Evolutionary conservation across 2,329 filamentous ascomycete genomes (phyloP).

Genomic region (Helotiales sp.): DNA sequence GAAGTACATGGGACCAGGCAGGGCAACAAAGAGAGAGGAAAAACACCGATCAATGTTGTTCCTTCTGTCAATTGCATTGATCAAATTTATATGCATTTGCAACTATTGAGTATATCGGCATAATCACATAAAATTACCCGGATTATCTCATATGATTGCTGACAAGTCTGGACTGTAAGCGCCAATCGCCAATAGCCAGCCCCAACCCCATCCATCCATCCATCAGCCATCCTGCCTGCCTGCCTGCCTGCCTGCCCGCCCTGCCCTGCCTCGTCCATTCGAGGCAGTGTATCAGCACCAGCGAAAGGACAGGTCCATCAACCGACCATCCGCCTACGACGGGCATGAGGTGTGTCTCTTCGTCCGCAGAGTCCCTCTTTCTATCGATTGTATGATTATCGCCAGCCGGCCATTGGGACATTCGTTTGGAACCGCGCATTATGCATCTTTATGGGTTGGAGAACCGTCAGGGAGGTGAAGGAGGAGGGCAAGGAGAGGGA

Average conservation of each 20-base stretch:
- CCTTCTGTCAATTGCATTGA: neutral
- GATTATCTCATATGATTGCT: neutral
- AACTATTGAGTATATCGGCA: constrained; percentile 1
- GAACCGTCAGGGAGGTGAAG: neutral
- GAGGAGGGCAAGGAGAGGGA: neutral
- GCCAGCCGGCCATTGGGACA: neutral
- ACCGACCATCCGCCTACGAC: neutral
- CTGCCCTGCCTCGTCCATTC: neutral
- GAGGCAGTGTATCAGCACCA: constrained; percentile 1
- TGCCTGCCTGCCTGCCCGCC: constrained; percentile 6
- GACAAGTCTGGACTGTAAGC: neutral
- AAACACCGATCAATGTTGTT: neutral
- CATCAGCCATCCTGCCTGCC: neutral
- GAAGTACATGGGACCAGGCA: neutral
- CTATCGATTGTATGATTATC: constrained; percentile 8
- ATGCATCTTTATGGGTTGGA: constrained; percentile 7
- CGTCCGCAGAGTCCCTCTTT: neutral
- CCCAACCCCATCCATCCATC: neutral
- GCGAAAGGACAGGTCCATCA: neutral
- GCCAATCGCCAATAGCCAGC: too few species aligned
- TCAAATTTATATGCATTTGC: neutral
- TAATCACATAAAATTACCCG: neutral
- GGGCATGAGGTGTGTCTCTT: neutral
- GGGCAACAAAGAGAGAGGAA: constrained; percentile 2
- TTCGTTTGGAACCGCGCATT: neutral